Evolutionary conservation across 202 grass and related monocot species (phyloP).

Genomic region (Panicum virgatum): DNA sequence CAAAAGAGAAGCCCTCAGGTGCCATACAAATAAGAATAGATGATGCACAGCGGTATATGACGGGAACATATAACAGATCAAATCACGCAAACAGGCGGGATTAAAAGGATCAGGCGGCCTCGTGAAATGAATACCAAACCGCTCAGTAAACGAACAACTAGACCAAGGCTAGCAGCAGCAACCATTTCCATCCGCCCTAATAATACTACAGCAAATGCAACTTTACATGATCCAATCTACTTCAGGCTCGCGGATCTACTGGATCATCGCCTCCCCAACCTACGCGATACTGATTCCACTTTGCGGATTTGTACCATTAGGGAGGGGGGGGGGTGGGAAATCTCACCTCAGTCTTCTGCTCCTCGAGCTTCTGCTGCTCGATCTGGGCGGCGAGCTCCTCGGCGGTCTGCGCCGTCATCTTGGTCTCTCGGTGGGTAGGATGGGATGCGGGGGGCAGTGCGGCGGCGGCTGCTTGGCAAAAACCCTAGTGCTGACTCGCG

Average conservation of each 20-base stretch:
- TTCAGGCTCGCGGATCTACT: neutral
- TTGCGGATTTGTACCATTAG: neutral
- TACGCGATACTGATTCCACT: neutral
- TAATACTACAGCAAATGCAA: neutral
- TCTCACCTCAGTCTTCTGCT: constrained; percentile 47
- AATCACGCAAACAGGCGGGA: neutral
- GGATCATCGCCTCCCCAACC: neutral
- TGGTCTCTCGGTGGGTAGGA: constrained; percentile 9
- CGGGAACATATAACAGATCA: neutral
- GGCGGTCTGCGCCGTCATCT: constrained; percentile 53
- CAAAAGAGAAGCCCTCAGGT: neutral
- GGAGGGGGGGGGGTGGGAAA: neutral
- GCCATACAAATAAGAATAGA: neutral
- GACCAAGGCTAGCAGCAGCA: neutral
- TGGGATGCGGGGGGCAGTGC: neutral
- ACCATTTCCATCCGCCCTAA: constrained; percentile 17
- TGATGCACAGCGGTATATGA: neutral
- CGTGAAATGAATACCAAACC: neutral
- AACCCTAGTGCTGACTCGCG: constrained; percentile 44
- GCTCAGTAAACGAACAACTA: neutral
- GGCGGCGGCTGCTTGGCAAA: constrained; percentile 21
- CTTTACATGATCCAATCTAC: neutral
- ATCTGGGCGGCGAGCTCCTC: constrained; percentile 67
- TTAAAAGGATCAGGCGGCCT: neutral
- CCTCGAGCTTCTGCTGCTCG: constrained; percentile 60